A percentile compares a stretch with the other conserved stretches of the same genome.
Evolutionary conservation across 2,329 filamentous ascomycete species (phyloP).

Genomic region (Chaetomium globosum): DNA sequence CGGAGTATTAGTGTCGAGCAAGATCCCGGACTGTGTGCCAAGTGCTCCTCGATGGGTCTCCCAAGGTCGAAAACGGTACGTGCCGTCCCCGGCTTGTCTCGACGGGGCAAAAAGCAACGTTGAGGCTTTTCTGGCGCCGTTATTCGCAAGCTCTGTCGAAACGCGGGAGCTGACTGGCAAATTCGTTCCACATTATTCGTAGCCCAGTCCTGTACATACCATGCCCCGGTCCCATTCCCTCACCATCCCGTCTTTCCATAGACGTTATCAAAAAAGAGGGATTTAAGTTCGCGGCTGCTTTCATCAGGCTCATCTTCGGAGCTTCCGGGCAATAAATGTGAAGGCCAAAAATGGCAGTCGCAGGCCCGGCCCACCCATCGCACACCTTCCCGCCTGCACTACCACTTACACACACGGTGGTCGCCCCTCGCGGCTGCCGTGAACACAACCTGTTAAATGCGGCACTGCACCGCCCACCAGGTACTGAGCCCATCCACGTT

Average conservation of each 20-base stretch:
- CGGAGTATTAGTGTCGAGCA: neutral
- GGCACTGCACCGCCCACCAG: conserved; percentile 11
- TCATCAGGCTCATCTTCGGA: neutral
- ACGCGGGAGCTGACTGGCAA: conserved; percentile 27
- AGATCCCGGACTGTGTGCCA: conserved; percentile 16
- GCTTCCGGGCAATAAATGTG: neutral
- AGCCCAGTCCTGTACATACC: too few species aligned
- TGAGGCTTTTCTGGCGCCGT: conserved; percentile 23
- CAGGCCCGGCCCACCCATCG: conserved; percentile 3
- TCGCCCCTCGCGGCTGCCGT: neutral
- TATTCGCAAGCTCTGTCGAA: conserved; percentile 23
- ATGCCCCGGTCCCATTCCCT: neutral
- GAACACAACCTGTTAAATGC: neutral
- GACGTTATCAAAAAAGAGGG: neutral
- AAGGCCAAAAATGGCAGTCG: conserved; percentile 1
- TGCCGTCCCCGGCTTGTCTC: conserved; percentile 3
- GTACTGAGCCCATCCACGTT: conserved; percentile 4
- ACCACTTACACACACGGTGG: conserved; percentile 14
- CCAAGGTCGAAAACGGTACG: conserved; percentile 13
- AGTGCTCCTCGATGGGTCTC: neutral
- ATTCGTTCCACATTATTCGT: neutral
- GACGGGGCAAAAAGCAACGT: conserved; percentile 20
- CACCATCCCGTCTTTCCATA: neutral
- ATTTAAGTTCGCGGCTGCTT: neutral
- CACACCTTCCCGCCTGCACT: conserved; percentile 3